Evolutionary conservation across 2,329 filamentous ascomycete species (phyloP), one percentile per base, ranked within the genome.

Genomic region (Grosmannia clavigera): DNA sequence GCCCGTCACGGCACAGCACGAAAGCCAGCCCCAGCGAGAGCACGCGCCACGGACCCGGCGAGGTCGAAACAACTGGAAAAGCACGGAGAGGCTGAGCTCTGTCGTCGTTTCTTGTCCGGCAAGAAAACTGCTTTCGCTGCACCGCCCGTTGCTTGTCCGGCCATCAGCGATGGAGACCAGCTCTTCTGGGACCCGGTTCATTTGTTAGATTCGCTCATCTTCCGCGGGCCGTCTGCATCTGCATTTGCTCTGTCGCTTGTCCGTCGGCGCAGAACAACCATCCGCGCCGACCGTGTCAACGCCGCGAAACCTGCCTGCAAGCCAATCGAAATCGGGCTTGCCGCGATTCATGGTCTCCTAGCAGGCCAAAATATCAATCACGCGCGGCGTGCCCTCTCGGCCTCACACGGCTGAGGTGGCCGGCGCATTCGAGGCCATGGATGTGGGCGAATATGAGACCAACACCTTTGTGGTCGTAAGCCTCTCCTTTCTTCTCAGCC

Each of bases 401-500:
- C 58, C 61, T 48, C 19, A 33, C 38, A 53, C 53, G 64, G 61
- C 61, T 58, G 57, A 52, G 50, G 59, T 55, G 58, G 57, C 61
- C 59, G 61, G 50, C 59, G 59, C 56, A 60, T 60, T 55, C 59
- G 61, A 55, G 61, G 63, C 60, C 69, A 84, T 84, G 81, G 81
- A 84, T 72, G 78, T 78, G 71, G 79, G 80, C 65, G 81, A 84
- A 73, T 83, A 82, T 71, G 80, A 82, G 68, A 84, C 81, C 69
- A 84, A 84, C 72, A 77, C 76, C 63, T 72, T 84, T 67, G 73
- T 81, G 67, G 76, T 83, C 73, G 81, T 84, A 65, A 67, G 79
- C 74, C 43, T 51, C 35, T 52, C 10, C 53, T 57, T 14, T 50
- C 31, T 55, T 16, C 25, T n/a, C 29, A 12, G 27, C 12, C 31